Evolutionary conservation across 1,139 yeast species (phyloP).

Genomic region (Spathaspora sp.): DNA sequence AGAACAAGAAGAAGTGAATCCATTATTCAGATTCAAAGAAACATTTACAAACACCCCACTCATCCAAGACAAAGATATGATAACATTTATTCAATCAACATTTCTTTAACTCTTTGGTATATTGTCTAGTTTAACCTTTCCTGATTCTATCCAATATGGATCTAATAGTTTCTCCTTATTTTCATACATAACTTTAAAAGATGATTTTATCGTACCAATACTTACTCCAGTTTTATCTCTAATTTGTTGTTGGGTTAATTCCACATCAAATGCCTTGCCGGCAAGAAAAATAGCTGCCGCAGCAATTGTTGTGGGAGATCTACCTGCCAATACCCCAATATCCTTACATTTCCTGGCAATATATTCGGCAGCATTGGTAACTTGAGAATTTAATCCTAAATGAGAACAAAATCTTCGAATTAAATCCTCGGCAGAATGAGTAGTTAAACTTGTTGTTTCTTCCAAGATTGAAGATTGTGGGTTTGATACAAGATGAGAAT

Average conservation of each 20-base stretch:
- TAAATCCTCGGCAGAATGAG: conserved; percentile 91
- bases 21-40: conserved; percentile 13
- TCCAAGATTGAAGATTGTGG: conserved; percentile 49
- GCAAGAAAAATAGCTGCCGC: conserved; percentile 97
- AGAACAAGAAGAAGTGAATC: conserved; percentile 1
- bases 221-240: conserved; percentile 96
- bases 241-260: conserved; percentile 68
- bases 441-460: conserved; percentile 38
- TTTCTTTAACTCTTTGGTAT: conserved; percentile 47
- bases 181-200: conserved; percentile 78
- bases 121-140: conserved; percentile 60
- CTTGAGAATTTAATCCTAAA: conserved; percentile 78
- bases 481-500: conserved; percentile 42
- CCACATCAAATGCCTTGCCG: conserved; percentile 64
- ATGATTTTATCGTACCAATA: conserved; percentile 93
- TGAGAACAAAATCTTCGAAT: conserved; percentile 95
- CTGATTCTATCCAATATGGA: conserved; percentile 73
- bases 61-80: conserved; percentile 14
- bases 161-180: conserved; percentile 71
- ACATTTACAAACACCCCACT: conserved; percentile 16
- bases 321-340: conserved; percentile 89
- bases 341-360: conserved; percentile 87
- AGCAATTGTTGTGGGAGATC: conserved; percentile 95
- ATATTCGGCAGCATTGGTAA: conserved; percentile 89
- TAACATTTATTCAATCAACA: conserved; percentile 13